Evolutionary conservation across 345 rosid genomes (phyloP), one percentile per base, ranked within the genome.

Genomic region (Aquilaria yunnanensis): DNA sequence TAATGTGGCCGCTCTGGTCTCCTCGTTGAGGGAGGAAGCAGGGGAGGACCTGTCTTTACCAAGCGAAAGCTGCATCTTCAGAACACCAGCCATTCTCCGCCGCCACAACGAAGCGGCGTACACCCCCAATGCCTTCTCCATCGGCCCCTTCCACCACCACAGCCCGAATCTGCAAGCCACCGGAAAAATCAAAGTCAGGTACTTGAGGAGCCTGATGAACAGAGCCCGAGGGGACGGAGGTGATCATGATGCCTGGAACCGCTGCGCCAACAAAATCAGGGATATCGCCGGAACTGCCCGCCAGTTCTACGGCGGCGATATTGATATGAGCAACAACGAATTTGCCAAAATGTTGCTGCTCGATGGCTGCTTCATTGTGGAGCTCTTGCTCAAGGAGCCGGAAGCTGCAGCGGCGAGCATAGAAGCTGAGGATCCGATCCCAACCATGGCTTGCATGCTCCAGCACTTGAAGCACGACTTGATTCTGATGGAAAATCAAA

Each of bases 121-220:
- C 29, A 9, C 32, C 43, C 76, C 76, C 14, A 59, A 55, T 32
- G 68, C 65, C 13, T 67, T 72, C 12, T 63, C 76, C 13, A 60
- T 73, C 1, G 77, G 73, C 10, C 77, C 77, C 9, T 64, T 59
- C 56, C 63, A 68, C 63, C 73, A 46, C 32, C 32, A 45, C 46
- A 29, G 11, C 12, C 12, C 31, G 8, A 49, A 37, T 43, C 29
- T 32, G 37, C 8, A 23, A 11, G 12, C 14, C 0, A 64, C 69
- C 0, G 59, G 67, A 51, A 64, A 68, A 53, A 6, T 68, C 11
- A 60, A 73, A 49, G 46, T 51, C 48, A 60, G 54, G 66, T 68
- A 68, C 32, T 47, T 73, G 47, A 29, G 30, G 6, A 52, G 32
- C 32, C 67, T 68, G 23, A 47, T 68, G 46, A 33, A 14, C 29